phyloP scores from a whole-genome alignment of 441 rosid species.

The Flueggea neowawraea region DNA sequence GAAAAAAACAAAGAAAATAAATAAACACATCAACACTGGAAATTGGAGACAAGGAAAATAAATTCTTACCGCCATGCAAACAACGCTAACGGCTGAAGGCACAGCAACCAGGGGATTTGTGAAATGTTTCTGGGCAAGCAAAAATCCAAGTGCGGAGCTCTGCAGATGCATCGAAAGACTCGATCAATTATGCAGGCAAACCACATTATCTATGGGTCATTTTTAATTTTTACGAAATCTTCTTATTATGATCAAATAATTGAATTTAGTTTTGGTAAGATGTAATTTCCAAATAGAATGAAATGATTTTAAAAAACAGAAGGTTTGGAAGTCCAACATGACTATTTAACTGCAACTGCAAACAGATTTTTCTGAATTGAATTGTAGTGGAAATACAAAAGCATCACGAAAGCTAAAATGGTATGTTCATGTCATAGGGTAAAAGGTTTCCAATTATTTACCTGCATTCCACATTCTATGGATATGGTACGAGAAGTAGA shows the following conservation, averaged over 20 bases:
- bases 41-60: neutral
- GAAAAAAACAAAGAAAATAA: too few species aligned
- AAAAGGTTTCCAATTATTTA: conserved; percentile 12
- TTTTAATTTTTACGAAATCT: too few species aligned
- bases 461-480: conserved; percentile 99
- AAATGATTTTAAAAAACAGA: too few species aligned
- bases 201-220: too few species aligned
- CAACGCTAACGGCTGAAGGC: conserved; percentile 98
- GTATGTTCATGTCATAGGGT: too few species aligned
- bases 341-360: too few species aligned
- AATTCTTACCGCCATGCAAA: conserved; percentile 87
- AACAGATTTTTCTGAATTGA: too few species aligned
- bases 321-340: too few species aligned
- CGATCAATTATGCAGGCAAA: too few species aligned
- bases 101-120: conserved; percentile 94
- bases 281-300: too few species aligned
- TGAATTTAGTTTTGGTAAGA: too few species aligned
- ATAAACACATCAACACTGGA: neutral
- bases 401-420: neutral
- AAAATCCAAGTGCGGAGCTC: conserved; percentile 96
- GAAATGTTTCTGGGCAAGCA: conserved; percentile 92
- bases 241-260: too few species aligned
- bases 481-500: conserved; percentile 98
- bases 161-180: conserved; percentile 21
- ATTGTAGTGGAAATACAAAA: neutral